Base-by-base conservation (phyloP, 2,329 filamentous ascomycete genomes). In the Lasiodiplodia sp. region DNA sequence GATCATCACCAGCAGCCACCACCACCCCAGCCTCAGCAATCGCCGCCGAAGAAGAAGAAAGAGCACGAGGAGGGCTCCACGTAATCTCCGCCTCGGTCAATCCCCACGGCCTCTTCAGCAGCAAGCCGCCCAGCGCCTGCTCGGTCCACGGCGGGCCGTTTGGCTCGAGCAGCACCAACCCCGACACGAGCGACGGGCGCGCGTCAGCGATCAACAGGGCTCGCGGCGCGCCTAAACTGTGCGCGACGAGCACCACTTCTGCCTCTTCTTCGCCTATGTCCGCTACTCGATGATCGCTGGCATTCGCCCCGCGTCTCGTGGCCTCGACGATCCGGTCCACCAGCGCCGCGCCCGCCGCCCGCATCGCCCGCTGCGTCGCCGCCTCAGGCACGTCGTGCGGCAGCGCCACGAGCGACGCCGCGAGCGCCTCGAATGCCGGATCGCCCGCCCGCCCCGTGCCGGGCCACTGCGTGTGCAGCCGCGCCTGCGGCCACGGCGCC, bases 251-350 rank as follows among this genome's bases (percentile, higher is more conserved):
- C 21, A 60, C 25, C 4, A n/a, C 52, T 6, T 25, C 52, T 55
- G 4, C 28, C 6, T 28, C 28, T 28, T 28, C 28, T 12, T 8
- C 10, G 49, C 31, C 31, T 34, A 34, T 34, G 31, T 34, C 31
- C 31, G 31, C 31, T 2, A 7, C 31, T 2, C 31, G 31, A 11
- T 21, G 18, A 11, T 21, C 40, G 40, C 16, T 18, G 4, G 16
- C 40, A 14, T 8, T 4, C 16, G 16, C 44, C 18, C 44, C 16
- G 52, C 25, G 3, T 6, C 3, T n/a, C n/a, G n/a, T 84, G 83
- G 11, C 86, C 80, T 0, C 84, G 85, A 70, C 88, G 84, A 2
- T 77, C 78, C 10, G 23, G 16, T 31, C n/a, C 38, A 63, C n/a
- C 38, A 47, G 23, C 37, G 23, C 38, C 14, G 38, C 38, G 23